Percentiles rank a stretch among this genome's conserved stretches.
These are phyloP conservation scores for Stagonosporopsis tanaceti DNA, from an alignment of 2,329 filamentous ascomycete species.

Conservation along the genomic window DNA sequence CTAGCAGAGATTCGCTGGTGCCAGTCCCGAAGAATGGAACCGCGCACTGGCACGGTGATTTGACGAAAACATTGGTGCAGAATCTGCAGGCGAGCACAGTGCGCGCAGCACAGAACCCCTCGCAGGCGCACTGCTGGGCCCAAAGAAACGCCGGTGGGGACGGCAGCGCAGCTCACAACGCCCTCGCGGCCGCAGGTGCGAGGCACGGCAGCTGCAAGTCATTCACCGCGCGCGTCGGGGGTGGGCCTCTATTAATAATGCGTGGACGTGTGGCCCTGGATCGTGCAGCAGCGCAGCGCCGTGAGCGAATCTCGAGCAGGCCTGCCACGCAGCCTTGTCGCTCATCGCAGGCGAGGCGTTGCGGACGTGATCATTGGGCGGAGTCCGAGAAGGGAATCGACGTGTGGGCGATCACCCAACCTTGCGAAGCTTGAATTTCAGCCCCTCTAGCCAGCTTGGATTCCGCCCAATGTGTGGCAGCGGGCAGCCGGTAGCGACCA, in stretches of 20 bases:
- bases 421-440: constrained; percentile 43
- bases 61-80: constrained; percentile 15
- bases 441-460: constrained; percentile 28
- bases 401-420: constrained; percentile 38
- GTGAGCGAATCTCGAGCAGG: constrained; percentile 22
- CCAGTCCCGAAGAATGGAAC: constrained; percentile 15
- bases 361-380: constrained; percentile 34
- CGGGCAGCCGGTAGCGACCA: background rate
- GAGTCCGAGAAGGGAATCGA: constrained; percentile 17
- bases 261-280: constrained; percentile 23
- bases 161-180: constrained; percentile 8
- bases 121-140: constrained; percentile 10
- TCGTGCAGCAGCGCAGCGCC: constrained; percentile 30
- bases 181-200: constrained; percentile 10
- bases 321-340: constrained; percentile 40
- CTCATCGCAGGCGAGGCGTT: constrained; percentile 31
- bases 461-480: constrained; percentile 22
- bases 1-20: constrained; percentile 12
- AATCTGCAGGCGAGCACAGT: constrained; percentile 18
- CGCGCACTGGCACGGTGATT: constrained; percentile 15
- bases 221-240: constrained; percentile 16
- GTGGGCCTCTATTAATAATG: constrained; percentile 24
- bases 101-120: constrained; percentile 16
- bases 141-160: constrained; percentile 8
- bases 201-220: constrained; percentile 26